These are phyloP conservation scores for Eudorina sp. DNA, from an alignment of 139 green algal species.

Conservation along the genomic window DNA sequence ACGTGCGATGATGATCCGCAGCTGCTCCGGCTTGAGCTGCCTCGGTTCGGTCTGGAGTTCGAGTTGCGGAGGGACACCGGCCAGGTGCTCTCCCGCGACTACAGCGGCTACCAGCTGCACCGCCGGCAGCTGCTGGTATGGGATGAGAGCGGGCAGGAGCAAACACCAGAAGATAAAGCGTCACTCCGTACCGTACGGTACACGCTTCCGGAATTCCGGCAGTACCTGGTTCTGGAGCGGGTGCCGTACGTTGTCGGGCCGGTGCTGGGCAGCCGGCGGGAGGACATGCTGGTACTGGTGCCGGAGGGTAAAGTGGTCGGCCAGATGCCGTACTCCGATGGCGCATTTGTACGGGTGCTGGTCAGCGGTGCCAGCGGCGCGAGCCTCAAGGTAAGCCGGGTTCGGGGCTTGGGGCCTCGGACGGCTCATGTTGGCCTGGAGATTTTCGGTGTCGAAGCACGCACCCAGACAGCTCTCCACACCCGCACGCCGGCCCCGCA, in stretches of 20 bases:
- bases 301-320: constrained; percentile 34
- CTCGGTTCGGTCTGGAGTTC: constrained; percentile 70
- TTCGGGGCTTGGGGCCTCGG: too few relatives aligned
- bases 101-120: constrained; percentile 54
- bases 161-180: too few relatives aligned
- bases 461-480: too few relatives aligned
- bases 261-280: neutral
- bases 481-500: too few relatives aligned
- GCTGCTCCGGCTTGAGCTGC: neutral
- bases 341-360: too few relatives aligned
- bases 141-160: too few relatives aligned
- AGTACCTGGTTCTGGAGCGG: constrained; percentile 70
- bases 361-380: neutral
- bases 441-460: too few relatives aligned
- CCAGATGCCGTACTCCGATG: neutral
- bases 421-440: too few relatives aligned
- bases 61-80: constrained; percentile 22
- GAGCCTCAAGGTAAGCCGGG: neutral
- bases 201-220: constrained; percentile 67
- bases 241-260: neutral
- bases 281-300: constrained; percentile 55
- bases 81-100: constrained; percentile 34
- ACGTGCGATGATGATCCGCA: neutral
- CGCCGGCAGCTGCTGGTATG: constrained; percentile 11
- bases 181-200: constrained; percentile 3